Conservation (phyloP, 2,329 filamentous ascomycete genomes). For the Lachnum nothofagi region DNA sequence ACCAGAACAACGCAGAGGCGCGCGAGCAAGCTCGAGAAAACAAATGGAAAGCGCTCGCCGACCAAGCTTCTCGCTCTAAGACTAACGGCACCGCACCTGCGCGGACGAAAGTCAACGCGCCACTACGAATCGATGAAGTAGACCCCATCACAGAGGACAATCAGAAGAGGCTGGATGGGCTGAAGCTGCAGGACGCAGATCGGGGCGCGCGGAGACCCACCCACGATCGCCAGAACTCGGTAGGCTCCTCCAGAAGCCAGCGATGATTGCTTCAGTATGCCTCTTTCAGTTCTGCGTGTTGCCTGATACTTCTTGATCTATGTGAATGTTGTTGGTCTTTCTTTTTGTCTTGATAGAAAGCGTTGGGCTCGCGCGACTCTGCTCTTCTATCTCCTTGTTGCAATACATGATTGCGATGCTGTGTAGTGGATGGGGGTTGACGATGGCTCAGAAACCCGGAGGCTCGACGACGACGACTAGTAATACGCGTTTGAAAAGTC, state of each 20-base stretch:
- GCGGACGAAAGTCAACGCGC: slow-evolving; percentile 38
- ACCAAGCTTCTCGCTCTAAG: slow-evolving; percentile 70
- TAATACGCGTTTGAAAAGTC: slow-evolving; percentile 10
- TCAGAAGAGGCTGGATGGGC: slow-evolving; percentile 79
- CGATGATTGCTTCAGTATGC: slow-evolving; percentile 32
- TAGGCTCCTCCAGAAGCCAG: slow-evolving; percentile 40
- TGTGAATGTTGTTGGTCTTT: neutral
- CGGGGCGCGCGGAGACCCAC: slow-evolving; percentile 49
- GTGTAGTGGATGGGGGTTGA: slow-evolving; percentile 20
- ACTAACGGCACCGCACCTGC: slow-evolving; percentile 37
- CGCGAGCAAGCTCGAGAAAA: slow-evolving; percentile 75
- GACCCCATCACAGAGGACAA: slow-evolving; percentile 78
- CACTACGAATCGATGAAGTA: slow-evolving; percentile 63
- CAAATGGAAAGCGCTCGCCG: slow-evolving; percentile 82
- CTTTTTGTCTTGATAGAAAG: slow-evolving; percentile 23
- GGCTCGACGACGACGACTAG: slow-evolving; percentile 2
- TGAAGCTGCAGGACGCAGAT: slow-evolving; percentile 83
- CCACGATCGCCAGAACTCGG: slow-evolving; percentile 58
- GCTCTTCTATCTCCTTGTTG: slow-evolving; percentile 15
- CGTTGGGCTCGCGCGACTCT: slow-evolving; percentile 24
- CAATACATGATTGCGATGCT: slow-evolving; percentile 14
- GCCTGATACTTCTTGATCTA: slow-evolving; percentile 6
- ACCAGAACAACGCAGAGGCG: slow-evolving; percentile 85
- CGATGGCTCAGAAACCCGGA: slow-evolving; percentile 20
- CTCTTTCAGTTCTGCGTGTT: slow-evolving; percentile 28